These are phyloP conservation scores for Rhynchosporium graminicola DNA, from an alignment of 2,329 filamentous ascomycete genomes.

Conservation along the genomic window DNA sequence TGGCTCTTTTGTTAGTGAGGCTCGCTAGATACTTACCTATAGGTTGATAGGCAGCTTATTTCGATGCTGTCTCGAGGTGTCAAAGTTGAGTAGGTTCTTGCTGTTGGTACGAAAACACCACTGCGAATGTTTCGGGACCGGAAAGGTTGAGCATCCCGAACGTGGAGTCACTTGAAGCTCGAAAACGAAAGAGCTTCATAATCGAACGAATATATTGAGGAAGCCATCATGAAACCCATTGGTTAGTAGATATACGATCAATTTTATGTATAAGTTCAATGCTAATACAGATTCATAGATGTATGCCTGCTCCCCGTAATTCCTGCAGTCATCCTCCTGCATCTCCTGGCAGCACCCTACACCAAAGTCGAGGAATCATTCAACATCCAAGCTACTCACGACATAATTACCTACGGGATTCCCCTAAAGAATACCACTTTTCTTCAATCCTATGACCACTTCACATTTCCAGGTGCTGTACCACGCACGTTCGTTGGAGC, in stretches of 20 bases:
- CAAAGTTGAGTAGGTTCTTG: too few species aligned
- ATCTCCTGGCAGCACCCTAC: slow-evolving; percentile 77
- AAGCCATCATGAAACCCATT: slow-evolving; percentile 33
- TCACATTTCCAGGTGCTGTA: slow-evolving; percentile 86
- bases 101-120: background rate
- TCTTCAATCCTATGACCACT: slow-evolving; percentile 81
- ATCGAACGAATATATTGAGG: background rate
- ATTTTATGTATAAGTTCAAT: background rate
- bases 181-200: slow-evolving; percentile 6
- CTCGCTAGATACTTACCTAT: background rate
- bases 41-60: background rate
- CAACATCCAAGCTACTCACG: slow-evolving; percentile 91
- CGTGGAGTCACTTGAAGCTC: slow-evolving; percentile 8
- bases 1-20: background rate
- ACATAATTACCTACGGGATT: slow-evolving; percentile 80
- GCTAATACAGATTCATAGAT: slow-evolving; percentile 42
- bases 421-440: slow-evolving; percentile 54
- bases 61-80: background rate
- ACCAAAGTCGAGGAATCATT: slow-evolving; percentile 99
- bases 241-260: slow-evolving; percentile 23
- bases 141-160: slow-evolving; percentile 14
- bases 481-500: slow-evolving; percentile 88
- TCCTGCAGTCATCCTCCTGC: slow-evolving; percentile 63
- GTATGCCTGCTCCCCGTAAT: slow-evolving; percentile 55
- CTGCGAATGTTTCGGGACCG: background rate